phyloP scores from a whole-genome alignment of 306 rosid genomes.

The Geum urbanum region DNA sequence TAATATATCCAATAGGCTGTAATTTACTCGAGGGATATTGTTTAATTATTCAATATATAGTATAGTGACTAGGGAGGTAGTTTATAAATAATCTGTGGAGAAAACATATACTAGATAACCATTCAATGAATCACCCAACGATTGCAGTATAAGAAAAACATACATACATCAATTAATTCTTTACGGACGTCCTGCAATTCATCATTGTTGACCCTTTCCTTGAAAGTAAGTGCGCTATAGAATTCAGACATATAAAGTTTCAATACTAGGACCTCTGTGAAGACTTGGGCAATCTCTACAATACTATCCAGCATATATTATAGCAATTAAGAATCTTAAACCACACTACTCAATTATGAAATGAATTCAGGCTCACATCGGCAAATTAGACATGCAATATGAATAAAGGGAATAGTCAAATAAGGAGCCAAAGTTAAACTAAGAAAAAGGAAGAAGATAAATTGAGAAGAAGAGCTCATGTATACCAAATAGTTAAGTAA shows the following conservation, averaged over 20 bases:
- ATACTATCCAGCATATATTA: too few relatives aligned
- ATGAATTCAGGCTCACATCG: too few relatives aligned
- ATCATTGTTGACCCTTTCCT: conserved; percentile 57
- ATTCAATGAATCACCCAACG: not conserved
- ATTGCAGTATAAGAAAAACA: not conserved
- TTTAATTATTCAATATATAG: not conserved
- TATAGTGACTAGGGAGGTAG: not conserved
- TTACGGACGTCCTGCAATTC: conserved; percentile 71
- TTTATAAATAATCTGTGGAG: not conserved
- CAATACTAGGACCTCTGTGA: too few relatives aligned
- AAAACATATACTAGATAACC: not conserved
- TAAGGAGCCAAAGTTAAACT: too few relatives aligned
- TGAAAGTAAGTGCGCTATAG: conserved; percentile 42
- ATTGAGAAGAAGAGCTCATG: too few relatives aligned
- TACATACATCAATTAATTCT: conserved; percentile 38
- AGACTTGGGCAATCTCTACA: too few relatives aligned
- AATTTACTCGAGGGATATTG: not conserved
- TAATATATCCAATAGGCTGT: not conserved
- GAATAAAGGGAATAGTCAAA: too few relatives aligned
- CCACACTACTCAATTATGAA: too few relatives aligned
- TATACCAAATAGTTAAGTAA: too few relatives aligned
- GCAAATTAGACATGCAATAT: too few relatives aligned
- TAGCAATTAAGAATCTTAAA: too few relatives aligned
- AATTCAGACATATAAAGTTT: conserved; percentile 28
- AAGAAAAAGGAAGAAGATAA: too few relatives aligned